These are phyloP conservation scores for Ustilago sp. DNA, from an alignment of 1,284 basidiomycete species.

Conservation along the genomic window DNA sequence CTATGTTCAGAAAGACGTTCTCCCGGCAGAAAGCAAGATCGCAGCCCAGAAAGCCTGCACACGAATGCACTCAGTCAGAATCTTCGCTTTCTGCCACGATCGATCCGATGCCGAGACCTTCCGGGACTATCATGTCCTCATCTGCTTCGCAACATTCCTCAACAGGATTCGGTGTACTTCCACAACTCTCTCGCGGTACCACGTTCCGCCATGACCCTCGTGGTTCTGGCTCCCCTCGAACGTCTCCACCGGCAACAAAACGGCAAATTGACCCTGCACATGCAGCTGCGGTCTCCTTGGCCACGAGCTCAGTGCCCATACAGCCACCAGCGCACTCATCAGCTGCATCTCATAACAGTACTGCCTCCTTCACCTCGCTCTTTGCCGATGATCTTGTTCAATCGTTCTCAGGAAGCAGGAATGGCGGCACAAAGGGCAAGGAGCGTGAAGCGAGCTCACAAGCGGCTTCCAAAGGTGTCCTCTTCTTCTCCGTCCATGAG, in stretches of 20 bases:
- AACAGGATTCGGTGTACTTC: neutral
- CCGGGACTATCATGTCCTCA: neutral
- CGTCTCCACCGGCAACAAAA: slow-evolving; percentile 11
- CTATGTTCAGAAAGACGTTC: slow-evolving; percentile 50
- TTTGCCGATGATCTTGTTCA: slow-evolving; percentile 48
- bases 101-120: slow-evolving; percentile 2
- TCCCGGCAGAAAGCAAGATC: slow-evolving; percentile 14
- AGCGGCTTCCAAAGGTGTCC: slow-evolving; percentile 42
- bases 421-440: slow-evolving; percentile 31
- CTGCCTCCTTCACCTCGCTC: slow-evolving; percentile 39
- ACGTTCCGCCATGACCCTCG: neutral
- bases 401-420: slow-evolving; percentile 24
- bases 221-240: slow-evolving; percentile 7
- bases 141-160: slow-evolving; percentile 1
- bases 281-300: slow-evolving; percentile 31
- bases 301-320: slow-evolving; percentile 51
- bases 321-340: slow-evolving; percentile 23
- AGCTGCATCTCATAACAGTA: slow-evolving; percentile 20
- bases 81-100: slow-evolving; percentile 18
- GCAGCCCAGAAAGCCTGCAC: neutral
- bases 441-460: slow-evolving; percentile 31
- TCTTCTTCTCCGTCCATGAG: slow-evolving; percentile 59
- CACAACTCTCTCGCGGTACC: neutral
- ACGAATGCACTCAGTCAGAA: slow-evolving; percentile 7
- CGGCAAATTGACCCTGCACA: slow-evolving; percentile 27